Evolutionary conservation across 1,284 basidiomycete species (phyloP).

Genomic region (Ganoderma boninense): DNA sequence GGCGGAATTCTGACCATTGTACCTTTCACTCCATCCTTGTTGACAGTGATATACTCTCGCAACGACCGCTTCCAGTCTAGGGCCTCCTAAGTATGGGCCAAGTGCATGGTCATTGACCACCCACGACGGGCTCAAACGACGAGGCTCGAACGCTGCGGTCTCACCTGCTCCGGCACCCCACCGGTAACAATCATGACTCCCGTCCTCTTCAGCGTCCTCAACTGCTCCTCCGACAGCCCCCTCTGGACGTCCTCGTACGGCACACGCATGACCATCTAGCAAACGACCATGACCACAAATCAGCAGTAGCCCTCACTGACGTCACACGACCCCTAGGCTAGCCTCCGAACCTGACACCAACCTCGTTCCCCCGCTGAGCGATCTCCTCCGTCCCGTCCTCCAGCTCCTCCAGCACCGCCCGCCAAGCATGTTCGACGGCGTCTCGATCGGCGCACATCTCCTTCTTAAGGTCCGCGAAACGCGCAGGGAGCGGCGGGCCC

Average conservation of each 20-base stretch:
- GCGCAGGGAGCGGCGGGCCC: slow-evolving; percentile 54
- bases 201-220: slow-evolving; percentile 56
- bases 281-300: not conserved
- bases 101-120: slow-evolving; percentile 13
- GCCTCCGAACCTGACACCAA: slow-evolving; percentile 16
- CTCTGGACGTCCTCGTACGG: slow-evolving; percentile 56
- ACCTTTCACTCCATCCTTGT: slow-evolving; percentile 61
- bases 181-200: slow-evolving; percentile 71
- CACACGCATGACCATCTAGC: slow-evolving; percentile 66
- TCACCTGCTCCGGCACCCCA: slow-evolving; percentile 61
- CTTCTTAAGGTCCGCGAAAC: slow-evolving; percentile 70
- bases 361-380: slow-evolving; percentile 38
- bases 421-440: slow-evolving; percentile 61
- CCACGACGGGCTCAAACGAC: not conserved
- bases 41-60: slow-evolving; percentile 61
- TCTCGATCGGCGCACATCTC: slow-evolving; percentile 54
- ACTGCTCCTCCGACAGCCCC: slow-evolving; percentile 50
- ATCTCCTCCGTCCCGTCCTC: slow-evolving; percentile 55
- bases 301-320: not conserved
- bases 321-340: not conserved
- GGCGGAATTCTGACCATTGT: not conserved
- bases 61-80: slow-evolving; percentile 67
- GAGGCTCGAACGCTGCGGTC: not conserved
- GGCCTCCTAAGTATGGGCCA: slow-evolving; percentile 55
- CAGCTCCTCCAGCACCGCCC: slow-evolving; percentile 60